phyloP scores from a whole-genome alignment of 2,329 filamentous ascomycete species.

The Pseudohalonectria lignicola region DNA sequence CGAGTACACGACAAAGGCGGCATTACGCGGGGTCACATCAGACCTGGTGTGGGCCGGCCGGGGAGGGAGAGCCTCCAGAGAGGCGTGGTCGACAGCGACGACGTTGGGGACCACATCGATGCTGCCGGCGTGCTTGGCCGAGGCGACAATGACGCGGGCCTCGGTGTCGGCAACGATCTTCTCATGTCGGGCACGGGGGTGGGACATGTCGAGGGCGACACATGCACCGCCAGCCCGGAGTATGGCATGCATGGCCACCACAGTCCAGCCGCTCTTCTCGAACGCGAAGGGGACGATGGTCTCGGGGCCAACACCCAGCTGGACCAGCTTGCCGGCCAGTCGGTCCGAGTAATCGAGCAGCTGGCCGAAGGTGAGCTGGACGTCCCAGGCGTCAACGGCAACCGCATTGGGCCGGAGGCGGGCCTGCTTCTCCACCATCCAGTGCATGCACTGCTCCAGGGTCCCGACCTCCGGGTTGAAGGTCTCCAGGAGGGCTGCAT shows the following conservation, averaged over 20 bases:
- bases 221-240: constrained; percentile 15
- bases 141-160: constrained; percentile 26
- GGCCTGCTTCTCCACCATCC: constrained; percentile 4
- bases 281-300: constrained; percentile 10
- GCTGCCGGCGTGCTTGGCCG: neutral
- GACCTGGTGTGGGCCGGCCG: too few relatives aligned
- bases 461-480: neutral
- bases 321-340: constrained; percentile 8
- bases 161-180: constrained; percentile 3
- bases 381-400: constrained; percentile 18
- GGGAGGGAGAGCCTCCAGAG: neutral
- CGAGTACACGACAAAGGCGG: constrained; percentile 37
- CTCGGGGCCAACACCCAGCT: constrained; percentile 29
- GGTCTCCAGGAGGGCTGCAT: too few relatives aligned
- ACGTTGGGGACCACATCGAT: neutral
- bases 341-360: constrained; percentile 24
- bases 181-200: constrained; percentile 8
- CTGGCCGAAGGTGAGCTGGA: constrained; percentile 16
- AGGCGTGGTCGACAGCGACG: neutral
- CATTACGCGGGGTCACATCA: too few relatives aligned
- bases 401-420: constrained; percentile 11
- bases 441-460: neutral
- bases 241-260: constrained; percentile 11
- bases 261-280: constrained; percentile 11
- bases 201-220: constrained; percentile 9